Conservation (phyloP, 2,329 filamentous ascomycete genomes). For the Hypoxylon sp. region DNA sequence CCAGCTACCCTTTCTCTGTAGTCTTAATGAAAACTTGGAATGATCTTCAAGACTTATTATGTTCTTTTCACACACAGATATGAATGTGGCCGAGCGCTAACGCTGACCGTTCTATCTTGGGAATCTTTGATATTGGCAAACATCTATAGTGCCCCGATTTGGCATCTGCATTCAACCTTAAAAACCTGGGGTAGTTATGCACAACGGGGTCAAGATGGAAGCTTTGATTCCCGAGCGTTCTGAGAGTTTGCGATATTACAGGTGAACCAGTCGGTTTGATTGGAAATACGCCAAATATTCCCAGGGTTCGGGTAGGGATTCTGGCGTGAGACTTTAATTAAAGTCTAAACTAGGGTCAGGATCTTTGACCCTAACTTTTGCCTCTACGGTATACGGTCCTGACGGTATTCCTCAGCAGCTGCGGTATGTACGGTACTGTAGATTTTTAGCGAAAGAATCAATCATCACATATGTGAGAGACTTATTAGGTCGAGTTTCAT, state of each 20-base stretch:
- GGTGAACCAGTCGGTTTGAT: conserved; percentile 22
- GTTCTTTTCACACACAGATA: neutral
- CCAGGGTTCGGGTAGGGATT: conserved; percentile 37
- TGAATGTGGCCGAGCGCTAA: neutral
- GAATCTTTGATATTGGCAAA: conserved; percentile 23
- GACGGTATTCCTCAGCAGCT: neutral
- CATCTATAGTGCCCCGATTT: conserved; percentile 33
- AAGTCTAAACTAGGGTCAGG: conserved; percentile 39
- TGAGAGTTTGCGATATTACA: conserved; percentile 28
- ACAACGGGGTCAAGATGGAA: conserved; percentile 27
- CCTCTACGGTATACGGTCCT: neutral
- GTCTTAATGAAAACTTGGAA: neutral
- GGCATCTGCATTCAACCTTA: conserved; percentile 37
- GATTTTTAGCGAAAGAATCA: neutral
- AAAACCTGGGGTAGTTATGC: conserved; percentile 40
- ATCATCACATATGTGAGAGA: neutral
- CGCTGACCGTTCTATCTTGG: conserved; percentile 9
- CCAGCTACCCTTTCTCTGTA: neutral
- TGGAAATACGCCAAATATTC: conserved; percentile 34
- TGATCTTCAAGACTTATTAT: neutral
- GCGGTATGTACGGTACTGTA: neutral
- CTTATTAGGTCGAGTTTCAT: neutral
- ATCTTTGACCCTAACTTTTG: conserved; percentile 13
- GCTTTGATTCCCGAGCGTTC: conserved; percentile 30
- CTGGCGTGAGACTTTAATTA: conserved; percentile 41